Evolutionary conservation across 23 red algal species (phyloP).

Genomic region (Gracilariopsis chorda): DNA sequence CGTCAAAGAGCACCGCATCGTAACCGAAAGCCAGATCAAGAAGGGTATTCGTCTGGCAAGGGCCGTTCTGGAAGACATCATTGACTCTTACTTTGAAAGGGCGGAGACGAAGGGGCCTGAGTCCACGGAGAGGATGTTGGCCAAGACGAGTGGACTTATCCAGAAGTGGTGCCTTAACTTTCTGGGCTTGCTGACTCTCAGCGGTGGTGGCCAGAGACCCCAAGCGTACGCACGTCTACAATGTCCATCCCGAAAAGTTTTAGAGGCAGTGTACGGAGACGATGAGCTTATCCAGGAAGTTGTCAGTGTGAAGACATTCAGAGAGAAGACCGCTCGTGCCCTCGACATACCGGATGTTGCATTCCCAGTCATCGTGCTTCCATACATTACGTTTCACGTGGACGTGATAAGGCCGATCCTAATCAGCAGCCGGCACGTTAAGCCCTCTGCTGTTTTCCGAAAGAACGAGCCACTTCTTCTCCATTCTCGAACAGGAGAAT

Average conservation of each 20-base stretch:
- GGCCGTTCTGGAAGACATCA: not conserved
- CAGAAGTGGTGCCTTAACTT: constrained; percentile 1
- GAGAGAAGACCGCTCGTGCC: not conserved
- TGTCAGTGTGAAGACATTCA: not conserved
- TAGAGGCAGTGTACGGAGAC: not conserved
- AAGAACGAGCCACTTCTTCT: not conserved
- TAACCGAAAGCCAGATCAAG: not conserved
- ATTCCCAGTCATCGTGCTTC: not conserved
- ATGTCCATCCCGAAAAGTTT: not conserved
- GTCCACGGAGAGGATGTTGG: not conserved
- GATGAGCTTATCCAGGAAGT: not conserved
- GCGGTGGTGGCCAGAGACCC: not conserved
- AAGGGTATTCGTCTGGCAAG: not conserved
- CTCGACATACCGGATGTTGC: not conserved
- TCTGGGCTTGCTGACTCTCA: not conserved
- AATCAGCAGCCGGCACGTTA: not conserved
- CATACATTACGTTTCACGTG: not conserved
- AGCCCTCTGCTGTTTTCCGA: not conserved
- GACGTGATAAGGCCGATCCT: not conserved
- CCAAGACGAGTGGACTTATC: not conserved
- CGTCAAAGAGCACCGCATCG: not conserved
- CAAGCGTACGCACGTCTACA: not conserved
- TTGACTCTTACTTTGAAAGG: not conserved
- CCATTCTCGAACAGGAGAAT: not conserved
- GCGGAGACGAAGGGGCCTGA: not conserved